Percentiles rank a stretch among this genome's conserved stretches.
Evolutionary conservation across 2,329 filamentous ascomycete genomes (phyloP).

Genomic region (Grosmannia serpens): DNA sequence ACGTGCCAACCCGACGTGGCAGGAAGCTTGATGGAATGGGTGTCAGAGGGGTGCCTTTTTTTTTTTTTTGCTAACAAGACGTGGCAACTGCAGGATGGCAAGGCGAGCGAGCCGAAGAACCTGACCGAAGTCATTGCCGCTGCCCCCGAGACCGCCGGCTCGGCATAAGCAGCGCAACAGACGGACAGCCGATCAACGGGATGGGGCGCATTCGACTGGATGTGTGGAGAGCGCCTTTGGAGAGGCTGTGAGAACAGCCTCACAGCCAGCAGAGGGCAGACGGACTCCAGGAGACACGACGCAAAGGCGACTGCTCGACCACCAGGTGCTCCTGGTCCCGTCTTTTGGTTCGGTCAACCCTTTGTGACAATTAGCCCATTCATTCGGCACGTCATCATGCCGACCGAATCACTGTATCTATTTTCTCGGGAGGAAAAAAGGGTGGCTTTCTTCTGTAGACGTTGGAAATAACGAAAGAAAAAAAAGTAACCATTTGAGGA

Average conservation of each 20-base stretch:
- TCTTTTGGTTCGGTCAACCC: neutral
- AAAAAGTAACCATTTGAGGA: neutral
- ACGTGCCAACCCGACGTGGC: slow-evolving; percentile 28
- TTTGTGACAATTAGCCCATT: neutral
- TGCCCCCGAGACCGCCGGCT: slow-evolving; percentile 18
- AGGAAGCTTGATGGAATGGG: neutral
- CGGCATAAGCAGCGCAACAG: slow-evolving; percentile 9
- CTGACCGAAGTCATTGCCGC: slow-evolving; percentile 45
- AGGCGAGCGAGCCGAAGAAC: slow-evolving; percentile 77
- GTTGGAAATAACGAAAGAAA: neutral
- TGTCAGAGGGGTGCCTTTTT: no score
- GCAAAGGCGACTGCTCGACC: neutral
- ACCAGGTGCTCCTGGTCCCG: neutral
- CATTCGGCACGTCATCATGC: neutral
- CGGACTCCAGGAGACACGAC: neutral
- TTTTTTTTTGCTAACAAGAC: slow-evolving; percentile 2
- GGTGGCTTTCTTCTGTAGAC: neutral
- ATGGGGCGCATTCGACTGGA: neutral
- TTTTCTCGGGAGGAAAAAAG: neutral
- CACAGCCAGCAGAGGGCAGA: neutral
- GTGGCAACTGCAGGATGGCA: slow-evolving; percentile 64
- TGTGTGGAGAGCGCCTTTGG: neutral
- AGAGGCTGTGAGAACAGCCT: neutral
- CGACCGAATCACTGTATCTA: neutral
- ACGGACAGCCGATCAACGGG: neutral